These are phyloP conservation scores for Xylariaceae sp. DNA, from an alignment of 2,329 filamentous ascomycete species.

Conservation along the genomic window DNA sequence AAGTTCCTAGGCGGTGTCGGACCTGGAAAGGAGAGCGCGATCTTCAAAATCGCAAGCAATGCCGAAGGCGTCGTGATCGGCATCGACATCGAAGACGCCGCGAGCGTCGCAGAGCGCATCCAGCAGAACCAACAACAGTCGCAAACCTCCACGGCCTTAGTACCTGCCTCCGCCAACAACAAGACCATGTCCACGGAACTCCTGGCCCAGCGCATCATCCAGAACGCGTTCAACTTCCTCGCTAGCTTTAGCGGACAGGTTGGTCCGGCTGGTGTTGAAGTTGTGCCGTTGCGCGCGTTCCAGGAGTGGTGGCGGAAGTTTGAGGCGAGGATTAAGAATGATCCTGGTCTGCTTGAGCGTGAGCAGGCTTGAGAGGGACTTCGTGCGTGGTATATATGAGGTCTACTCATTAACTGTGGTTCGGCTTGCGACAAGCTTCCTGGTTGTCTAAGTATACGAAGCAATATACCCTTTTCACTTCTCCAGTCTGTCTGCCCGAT, in stretches of 20 bases:
- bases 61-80: constrained; percentile 61
- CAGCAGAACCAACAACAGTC: constrained; percentile 22
- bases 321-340: constrained; percentile 75
- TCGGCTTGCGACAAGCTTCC: background rate
- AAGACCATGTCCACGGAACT: constrained; percentile 59
- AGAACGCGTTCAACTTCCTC: constrained; percentile 95
- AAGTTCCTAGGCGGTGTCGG: constrained; percentile 84
- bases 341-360: constrained; percentile 84
- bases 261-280: constrained; percentile 63
- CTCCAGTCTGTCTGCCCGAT: background rate
- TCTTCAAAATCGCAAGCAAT: constrained; percentile 65
- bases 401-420: background rate
- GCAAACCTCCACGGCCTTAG: constrained; percentile 6
- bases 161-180: constrained; percentile 25
- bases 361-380: constrained; percentile 40
- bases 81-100: constrained; percentile 72
- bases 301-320: constrained; percentile 99
- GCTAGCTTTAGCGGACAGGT: constrained; percentile 72
- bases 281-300: constrained; percentile 90
- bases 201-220: constrained; percentile 88
- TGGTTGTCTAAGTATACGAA: background rate
- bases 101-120: constrained; percentile 54
- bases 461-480: background rate
- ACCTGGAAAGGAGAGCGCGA: constrained; percentile 82
- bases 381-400: background rate